Evolutionary conservation across 108 stramenopile species (phyloP).

Genomic region (Nitzschia sp.): DNA sequence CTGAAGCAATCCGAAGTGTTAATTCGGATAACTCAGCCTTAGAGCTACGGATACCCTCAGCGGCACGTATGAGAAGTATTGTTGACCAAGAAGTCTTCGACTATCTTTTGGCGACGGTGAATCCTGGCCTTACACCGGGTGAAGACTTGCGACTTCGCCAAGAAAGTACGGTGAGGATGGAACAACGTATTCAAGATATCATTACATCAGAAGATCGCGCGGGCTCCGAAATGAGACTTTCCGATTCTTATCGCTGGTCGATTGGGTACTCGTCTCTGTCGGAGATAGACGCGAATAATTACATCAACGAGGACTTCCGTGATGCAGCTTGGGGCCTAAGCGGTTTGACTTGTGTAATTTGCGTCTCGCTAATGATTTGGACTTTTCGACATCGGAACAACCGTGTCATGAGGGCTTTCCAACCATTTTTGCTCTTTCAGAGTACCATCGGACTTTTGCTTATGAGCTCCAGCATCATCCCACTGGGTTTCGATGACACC

Average conservation of each 20-base stretch:
- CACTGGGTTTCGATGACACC: slow-evolving; percentile 42
- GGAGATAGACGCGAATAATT: slow-evolving; percentile 13
- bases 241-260: slow-evolving; percentile 22
- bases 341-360: slow-evolving; percentile 30
- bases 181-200: slow-evolving; percentile 16
- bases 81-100: slow-evolving; percentile 34
- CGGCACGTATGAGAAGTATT: slow-evolving; percentile 15
- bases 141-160: slow-evolving; percentile 40
- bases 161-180: slow-evolving; percentile 27
- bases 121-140: slow-evolving; percentile 13
- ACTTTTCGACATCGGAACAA: slow-evolving; percentile 29
- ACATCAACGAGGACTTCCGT: slow-evolving; percentile 27
- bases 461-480: slow-evolving; percentile 41
- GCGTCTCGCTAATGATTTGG: slow-evolving; percentile 41
- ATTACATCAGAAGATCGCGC: neutral
- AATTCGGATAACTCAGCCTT: slow-evolving; percentile 39
- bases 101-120: slow-evolving; percentile 10
- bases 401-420: slow-evolving; percentile 48
- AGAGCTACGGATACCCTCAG: slow-evolving; percentile 40
- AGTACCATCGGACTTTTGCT: slow-evolving; percentile 40
- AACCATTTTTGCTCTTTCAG: slow-evolving; percentile 54
- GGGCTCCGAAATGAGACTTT: neutral
- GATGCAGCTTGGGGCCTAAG: slow-evolving; percentile 29
- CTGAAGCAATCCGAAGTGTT: slow-evolving; percentile 31
- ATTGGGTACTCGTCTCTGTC: slow-evolving; percentile 13